Percentiles rank a stretch among this genome's conserved stretches.
phyloP scores from a whole-genome alignment of 1,139 yeast species.

The Tardiomyces depauwii region DNA sequence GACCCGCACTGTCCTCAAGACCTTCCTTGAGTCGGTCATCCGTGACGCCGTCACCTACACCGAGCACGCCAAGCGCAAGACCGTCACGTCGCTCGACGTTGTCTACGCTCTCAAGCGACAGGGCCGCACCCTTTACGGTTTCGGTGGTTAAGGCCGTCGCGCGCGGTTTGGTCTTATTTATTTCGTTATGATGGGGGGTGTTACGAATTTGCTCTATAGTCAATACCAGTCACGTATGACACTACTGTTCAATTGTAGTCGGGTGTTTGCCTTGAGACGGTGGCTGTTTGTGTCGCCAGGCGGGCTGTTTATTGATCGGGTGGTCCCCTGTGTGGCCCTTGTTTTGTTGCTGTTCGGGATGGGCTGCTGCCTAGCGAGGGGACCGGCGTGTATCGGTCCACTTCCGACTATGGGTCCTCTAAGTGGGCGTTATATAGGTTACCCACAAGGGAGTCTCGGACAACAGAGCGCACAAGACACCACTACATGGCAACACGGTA shows the following conservation, averaged over 20 bases:
- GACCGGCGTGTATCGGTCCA: no score
- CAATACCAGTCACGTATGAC: no score
- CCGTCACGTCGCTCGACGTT: constrained; percentile 96
- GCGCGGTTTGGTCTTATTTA: neutral
- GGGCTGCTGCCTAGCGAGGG: no score
- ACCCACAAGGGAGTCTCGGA: no score
- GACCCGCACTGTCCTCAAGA: constrained; percentile 93
- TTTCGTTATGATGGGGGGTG: neutral
- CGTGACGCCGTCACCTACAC: constrained; percentile 99
- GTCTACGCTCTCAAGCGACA: constrained; percentile 99
- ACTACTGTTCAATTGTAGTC: no score
- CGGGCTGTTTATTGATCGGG: no score
- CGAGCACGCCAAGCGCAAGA: constrained; percentile 99
- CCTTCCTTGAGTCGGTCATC: constrained; percentile 93
- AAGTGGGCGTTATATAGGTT: no score
- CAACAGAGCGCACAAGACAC: no score
- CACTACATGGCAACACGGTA: no score
- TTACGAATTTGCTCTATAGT: neutral
- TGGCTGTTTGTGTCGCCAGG: neutral
- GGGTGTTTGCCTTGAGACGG: neutral
- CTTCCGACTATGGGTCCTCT: no score
- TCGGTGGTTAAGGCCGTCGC: constrained; percentile 70
- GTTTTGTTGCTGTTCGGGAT: no score
- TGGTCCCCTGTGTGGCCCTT: no score
- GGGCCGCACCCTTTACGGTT: constrained; percentile 99